A percentile compares a stretch with the other conserved stretches of the same genome.
Conservation (phyloP, 306 rosid species). For the Castanopsis chinensis region DNA sequence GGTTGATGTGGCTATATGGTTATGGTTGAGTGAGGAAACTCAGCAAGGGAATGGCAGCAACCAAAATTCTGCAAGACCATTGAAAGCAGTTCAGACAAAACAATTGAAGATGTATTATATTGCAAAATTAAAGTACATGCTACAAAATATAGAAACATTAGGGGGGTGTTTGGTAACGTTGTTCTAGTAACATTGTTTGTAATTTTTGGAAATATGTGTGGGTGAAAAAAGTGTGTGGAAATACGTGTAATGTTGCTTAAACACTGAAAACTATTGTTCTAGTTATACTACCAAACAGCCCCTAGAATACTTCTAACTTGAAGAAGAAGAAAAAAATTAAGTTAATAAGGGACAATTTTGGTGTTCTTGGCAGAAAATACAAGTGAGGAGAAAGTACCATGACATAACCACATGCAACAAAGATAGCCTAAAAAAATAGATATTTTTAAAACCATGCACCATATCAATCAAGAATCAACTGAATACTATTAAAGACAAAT, state of each 20-base stretch:
- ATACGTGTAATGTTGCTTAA: too few species aligned
- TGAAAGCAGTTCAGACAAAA: neutral
- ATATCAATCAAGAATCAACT: neutral
- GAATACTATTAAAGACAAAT: neutral
- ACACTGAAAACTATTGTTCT: too few species aligned
- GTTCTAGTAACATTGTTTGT: too few species aligned
- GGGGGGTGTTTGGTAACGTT: too few species aligned
- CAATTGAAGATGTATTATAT: neutral
- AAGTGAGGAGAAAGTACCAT: neutral
- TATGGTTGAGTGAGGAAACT: neutral
- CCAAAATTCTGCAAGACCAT: slow-evolving; percentile 20
- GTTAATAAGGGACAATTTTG: neutral
- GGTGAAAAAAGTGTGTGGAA: too few species aligned
- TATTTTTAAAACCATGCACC: neutral
- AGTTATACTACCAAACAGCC: too few species aligned
- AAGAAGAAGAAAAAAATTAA: neutral
- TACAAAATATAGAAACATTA: neutral
- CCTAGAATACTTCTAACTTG: neutral
- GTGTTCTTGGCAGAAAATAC: neutral
- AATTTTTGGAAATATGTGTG: too few species aligned
- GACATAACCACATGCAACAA: neutral
- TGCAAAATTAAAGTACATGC: neutral
- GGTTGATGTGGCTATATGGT: neutral
- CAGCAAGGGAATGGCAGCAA: neutral
- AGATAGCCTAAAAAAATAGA: neutral